Evolutionary conservation across 352 stramenopile genomes (phyloP).

Genomic region (Phytophthora idaei): DNA sequence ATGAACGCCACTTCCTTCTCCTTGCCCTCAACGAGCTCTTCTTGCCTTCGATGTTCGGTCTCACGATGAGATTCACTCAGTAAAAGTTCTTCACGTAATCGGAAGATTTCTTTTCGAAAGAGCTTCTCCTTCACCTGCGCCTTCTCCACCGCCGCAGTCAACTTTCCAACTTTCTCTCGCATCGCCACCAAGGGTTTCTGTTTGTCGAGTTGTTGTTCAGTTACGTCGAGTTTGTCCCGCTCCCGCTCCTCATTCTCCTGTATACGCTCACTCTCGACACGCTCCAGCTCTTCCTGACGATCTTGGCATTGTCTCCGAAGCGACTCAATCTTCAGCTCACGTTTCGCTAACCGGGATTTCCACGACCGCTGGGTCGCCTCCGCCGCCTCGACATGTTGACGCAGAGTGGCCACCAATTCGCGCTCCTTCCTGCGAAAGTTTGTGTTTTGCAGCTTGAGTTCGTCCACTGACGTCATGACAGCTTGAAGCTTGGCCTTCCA

Average conservation of each 20-base stretch:
- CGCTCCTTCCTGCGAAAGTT: conserved; percentile 32
- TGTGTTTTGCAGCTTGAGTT: conserved; percentile 42
- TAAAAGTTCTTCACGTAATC: conserved; percentile 64
- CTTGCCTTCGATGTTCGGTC: conserved; percentile 52
- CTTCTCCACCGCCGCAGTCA: conserved; percentile 39
- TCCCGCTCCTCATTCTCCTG: conserved; percentile 28
- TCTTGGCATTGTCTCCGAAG: conserved; percentile 40
- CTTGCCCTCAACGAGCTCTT: conserved; percentile 58
- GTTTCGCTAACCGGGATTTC: conserved; percentile 40
- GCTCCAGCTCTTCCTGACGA: conserved; percentile 28
- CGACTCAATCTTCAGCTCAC: conserved; percentile 37
- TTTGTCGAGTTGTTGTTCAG: conserved; percentile 42
- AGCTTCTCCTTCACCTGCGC: conserved; percentile 53
- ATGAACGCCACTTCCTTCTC: conserved; percentile 74
- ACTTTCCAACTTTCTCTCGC: conserved; percentile 33
- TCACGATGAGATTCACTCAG: conserved; percentile 64
- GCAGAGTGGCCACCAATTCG: conserved; percentile 21
- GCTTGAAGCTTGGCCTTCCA: conserved; percentile 58
- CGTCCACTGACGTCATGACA: conserved; percentile 32
- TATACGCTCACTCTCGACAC: conserved; percentile 23
- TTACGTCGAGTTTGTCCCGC: conserved; percentile 23
- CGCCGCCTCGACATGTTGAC: conserved; percentile 33
- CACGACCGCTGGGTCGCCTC: conserved; percentile 27
- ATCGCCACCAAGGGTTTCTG: conserved; percentile 36
- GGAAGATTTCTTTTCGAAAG: conserved; percentile 51